These are phyloP conservation scores for Fusarium sp. DNA, from an alignment of 2,329 filamentous ascomycete genomes.

Conservation along the genomic window DNA sequence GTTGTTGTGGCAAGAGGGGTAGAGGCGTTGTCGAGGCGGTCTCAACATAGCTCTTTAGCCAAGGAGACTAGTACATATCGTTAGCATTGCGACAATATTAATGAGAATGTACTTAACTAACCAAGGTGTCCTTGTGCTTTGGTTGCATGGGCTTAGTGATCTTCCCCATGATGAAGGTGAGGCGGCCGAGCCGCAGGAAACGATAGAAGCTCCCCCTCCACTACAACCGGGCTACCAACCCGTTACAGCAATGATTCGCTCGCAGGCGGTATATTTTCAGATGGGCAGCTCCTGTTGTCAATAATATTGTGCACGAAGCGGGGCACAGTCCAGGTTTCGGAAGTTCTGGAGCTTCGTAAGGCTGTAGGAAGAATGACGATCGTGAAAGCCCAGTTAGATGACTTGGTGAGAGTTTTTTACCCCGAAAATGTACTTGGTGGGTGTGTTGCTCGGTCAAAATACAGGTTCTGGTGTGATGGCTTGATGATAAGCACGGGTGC, in stretches of 20 bases:
- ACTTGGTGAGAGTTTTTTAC: conserved; percentile 10
- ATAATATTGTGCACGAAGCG: conserved; percentile 24
- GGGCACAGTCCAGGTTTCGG: conserved; percentile 24
- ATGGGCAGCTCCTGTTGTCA: conserved; percentile 51
- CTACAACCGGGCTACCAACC: conserved; percentile 60
- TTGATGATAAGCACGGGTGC: conserved; percentile 16
- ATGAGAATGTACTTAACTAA: conserved; percentile 56
- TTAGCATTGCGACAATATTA: conserved; percentile 46
- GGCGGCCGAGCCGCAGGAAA: conserved; percentile 72
- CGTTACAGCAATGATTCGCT: conserved; percentile 59
- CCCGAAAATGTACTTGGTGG: background rate
- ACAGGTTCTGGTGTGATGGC: conserved; percentile 8
- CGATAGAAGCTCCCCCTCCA: conserved; percentile 70
- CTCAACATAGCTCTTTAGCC: conserved; percentile 85
- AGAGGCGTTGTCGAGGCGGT: conserved; percentile 78
- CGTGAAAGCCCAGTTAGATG: conserved; percentile 6
- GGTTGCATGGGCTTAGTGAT: conserved; percentile 77
- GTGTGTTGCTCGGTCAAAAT: background rate
- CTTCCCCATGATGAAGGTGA: conserved; percentile 74
- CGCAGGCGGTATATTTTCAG: conserved; percentile 53
- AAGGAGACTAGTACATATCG: conserved; percentile 78
- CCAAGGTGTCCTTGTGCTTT: conserved; percentile 78
- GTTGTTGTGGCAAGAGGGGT: conserved; percentile 81
- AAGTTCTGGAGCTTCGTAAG: conserved; percentile 24
- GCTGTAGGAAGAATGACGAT: conserved; percentile 14